A percentile compares a stretch with the other conserved stretches of the same genome.
phyloP scores from a whole-genome alignment of 176 grass and related monocot genomes.

The Oryza glaberrima region DNA sequence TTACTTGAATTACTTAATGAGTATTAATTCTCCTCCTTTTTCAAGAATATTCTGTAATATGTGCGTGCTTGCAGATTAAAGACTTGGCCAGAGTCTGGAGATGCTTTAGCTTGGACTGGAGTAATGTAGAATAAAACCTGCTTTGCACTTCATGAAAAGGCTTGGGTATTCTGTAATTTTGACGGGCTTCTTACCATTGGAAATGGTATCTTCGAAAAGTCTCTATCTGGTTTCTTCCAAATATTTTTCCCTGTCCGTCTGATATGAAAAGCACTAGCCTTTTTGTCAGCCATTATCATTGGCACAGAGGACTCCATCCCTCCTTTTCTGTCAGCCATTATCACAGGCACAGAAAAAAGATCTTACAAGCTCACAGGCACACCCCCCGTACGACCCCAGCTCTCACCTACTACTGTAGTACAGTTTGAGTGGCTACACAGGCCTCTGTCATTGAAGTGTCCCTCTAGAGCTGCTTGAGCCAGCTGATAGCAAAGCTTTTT shows the following conservation, averaged over 20 bases:
- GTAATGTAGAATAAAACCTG: conserved; percentile 19
- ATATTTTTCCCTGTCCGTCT: conserved; percentile 32
- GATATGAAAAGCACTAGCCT: conserved; percentile 49
- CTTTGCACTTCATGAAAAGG: not conserved
- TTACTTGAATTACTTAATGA: conserved; percentile 10
- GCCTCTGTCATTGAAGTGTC: conserved; percentile 32
- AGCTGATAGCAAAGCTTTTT: conserved; percentile 33
- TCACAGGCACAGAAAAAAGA: conserved; percentile 46
- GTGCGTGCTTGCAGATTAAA: not conserved
- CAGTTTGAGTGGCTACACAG: conserved; percentile 33
- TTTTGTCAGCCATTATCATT: conserved; percentile 69
- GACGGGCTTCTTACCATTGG: conserved; percentile 16
- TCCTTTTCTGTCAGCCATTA: conserved; percentile 57
- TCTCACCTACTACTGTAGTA: conserved; percentile 28
- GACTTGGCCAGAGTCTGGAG: not conserved
- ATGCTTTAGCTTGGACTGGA: not conserved
- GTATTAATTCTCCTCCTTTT: conserved; percentile 3
- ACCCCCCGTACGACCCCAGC: conserved; percentile 4
- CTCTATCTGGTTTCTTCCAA: conserved; percentile 45
- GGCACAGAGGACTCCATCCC: conserved; percentile 52
- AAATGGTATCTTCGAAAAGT: conserved; percentile 54
- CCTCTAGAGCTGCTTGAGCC: conserved; percentile 41
- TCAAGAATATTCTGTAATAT: not conserved
- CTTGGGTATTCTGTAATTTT: conserved; percentile 14
- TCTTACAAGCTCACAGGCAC: conserved; percentile 41